Evolutionary conservation across 345 rosid genomes (phyloP).

Genomic region (Syzygium oleosum): DNA sequence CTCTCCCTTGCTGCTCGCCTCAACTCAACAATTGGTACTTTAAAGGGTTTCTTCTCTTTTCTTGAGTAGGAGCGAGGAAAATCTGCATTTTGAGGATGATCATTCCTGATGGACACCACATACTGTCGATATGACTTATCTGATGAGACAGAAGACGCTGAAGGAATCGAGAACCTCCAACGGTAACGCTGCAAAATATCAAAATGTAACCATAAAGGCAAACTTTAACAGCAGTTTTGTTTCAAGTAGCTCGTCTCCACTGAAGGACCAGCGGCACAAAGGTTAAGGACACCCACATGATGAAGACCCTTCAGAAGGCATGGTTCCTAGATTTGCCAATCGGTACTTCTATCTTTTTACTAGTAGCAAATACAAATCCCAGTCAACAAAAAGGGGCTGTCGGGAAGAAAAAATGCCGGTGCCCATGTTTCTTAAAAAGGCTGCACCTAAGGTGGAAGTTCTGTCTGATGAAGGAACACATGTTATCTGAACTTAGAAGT

Average conservation of each 20-base stretch:
- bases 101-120: slow-evolving; percentile 31
- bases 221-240: not conserved
- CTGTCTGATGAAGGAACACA: not conserved
- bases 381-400: too few species aligned
- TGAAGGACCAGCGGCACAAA: not conserved
- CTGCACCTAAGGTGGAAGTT: not conserved
- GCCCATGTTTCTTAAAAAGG: not conserved
- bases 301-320: not conserved
- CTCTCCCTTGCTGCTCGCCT: slow-evolving; percentile 94
- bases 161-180: slow-evolving; percentile 16
- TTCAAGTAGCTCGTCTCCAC: not conserved
- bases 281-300: not conserved
- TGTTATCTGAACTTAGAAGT: not conserved
- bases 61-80: slow-evolving; percentile 57
- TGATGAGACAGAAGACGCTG: slow-evolving; percentile 14
- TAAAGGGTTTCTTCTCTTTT: slow-evolving; percentile 91
- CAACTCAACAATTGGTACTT: slow-evolving; percentile 66
- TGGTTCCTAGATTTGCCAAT: not conserved
- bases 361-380: not conserved
- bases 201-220: not conserved
- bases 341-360: not conserved
- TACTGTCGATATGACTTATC: slow-evolving; percentile 19
- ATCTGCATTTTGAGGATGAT: slow-evolving; percentile 82
- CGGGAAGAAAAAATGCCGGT: too few species aligned
- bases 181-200: slow-evolving; percentile 27